These are phyloP conservation scores for Pleurotus sapidus DNA, from an alignment of 768 basidiomycete species.

Conservation along the genomic window DNA sequence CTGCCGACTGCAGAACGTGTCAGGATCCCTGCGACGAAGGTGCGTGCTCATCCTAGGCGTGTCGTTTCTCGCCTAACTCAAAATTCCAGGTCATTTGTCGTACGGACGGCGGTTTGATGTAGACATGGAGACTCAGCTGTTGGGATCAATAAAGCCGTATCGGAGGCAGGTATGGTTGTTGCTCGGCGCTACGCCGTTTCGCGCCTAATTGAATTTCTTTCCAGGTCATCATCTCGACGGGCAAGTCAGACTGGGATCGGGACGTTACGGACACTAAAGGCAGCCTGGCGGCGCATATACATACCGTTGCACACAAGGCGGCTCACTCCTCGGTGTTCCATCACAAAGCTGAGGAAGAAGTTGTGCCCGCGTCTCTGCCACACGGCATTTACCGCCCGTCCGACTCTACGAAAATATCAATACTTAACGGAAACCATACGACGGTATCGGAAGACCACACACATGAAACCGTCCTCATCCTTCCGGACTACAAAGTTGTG, in stretches of 20 bases:
- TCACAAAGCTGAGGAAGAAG: slow-evolving; percentile 21
- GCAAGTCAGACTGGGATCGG: slow-evolving; percentile 83
- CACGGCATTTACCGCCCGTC: slow-evolving; percentile 59
- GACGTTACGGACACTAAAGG: slow-evolving; percentile 72
- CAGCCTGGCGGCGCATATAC: slow-evolving; percentile 66
- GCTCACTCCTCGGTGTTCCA: slow-evolving; percentile 13
- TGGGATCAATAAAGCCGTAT: slow-evolving; percentile 86
- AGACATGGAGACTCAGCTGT: slow-evolving; percentile 77
- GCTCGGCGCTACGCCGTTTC: slow-evolving; percentile 3
- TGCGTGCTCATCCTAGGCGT: slow-evolving; percentile 15
- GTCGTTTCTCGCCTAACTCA: slow-evolving; percentile 25
- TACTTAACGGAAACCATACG: slow-evolving; percentile 82
- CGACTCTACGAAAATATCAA: slow-evolving; percentile 55
- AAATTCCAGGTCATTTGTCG: slow-evolving; percentile 60
- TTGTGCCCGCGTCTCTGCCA: slow-evolving; percentile 21
- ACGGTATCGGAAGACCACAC: slow-evolving; percentile 64
- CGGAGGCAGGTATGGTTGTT: slow-evolving; percentile 60
- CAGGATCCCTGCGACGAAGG: slow-evolving; percentile 77
- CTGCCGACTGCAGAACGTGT: slow-evolving; percentile 70
- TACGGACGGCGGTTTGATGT: slow-evolving; percentile 72
- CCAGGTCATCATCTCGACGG: slow-evolving; percentile 87
- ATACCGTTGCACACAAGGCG: slow-evolving; percentile 26
- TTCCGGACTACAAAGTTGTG: slow-evolving; percentile 90
- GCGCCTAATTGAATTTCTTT: not conserved
- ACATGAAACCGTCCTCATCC: slow-evolving; percentile 77